A percentile compares a stretch with the other conserved stretches of the same genome.
These are phyloP conservation scores for Xanthoparmelia taractica DNA, from an alignment of 495 filamentous ascomycete genomes.

Conservation along the genomic window DNA sequence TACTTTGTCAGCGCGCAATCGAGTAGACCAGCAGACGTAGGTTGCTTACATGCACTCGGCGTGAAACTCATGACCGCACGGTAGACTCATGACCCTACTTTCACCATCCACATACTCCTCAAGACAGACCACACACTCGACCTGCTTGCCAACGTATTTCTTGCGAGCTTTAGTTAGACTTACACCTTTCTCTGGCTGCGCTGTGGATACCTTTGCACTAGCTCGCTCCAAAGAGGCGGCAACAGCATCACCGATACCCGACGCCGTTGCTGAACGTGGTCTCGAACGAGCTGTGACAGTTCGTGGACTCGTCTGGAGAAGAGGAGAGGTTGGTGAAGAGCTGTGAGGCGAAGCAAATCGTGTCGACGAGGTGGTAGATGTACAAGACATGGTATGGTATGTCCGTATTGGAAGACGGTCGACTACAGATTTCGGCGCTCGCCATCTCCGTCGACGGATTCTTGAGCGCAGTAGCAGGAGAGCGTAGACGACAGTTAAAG, in stretches of 20 bases:
- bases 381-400: conserved; percentile 72
- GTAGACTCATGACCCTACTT: conserved; percentile 90
- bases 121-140: conserved; percentile 94
- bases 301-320: conserved; percentile 45
- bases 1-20: conserved; percentile 21
- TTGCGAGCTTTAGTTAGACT: conserved; percentile 55
- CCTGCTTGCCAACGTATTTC: conserved; percentile 77
- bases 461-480: conserved; percentile 81
- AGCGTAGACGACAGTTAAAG: conserved; percentile 85
- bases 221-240: conserved; percentile 34
- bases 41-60: conserved; percentile 92
- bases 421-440: conserved; percentile 91
- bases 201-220: conserved; percentile 28
- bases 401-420: conserved; percentile 91
- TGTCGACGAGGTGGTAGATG: conserved; percentile 49
- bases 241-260: conserved; percentile 46
- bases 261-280: conserved; percentile 59
- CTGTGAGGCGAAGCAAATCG: conserved; percentile 48
- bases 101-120: conserved; percentile 96
- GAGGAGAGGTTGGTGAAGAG: conserved; percentile 66
- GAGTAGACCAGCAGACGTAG: conserved; percentile 1
- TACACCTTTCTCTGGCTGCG: conserved; percentile 46
- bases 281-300: conserved; percentile 42
- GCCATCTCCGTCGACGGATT: conserved; percentile 84
- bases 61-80: conserved; percentile 98